These are phyloP conservation scores for Trichophaea hybrida DNA, from an alignment of 2,329 filamentous ascomycete species.

Conservation along the genomic window DNA sequence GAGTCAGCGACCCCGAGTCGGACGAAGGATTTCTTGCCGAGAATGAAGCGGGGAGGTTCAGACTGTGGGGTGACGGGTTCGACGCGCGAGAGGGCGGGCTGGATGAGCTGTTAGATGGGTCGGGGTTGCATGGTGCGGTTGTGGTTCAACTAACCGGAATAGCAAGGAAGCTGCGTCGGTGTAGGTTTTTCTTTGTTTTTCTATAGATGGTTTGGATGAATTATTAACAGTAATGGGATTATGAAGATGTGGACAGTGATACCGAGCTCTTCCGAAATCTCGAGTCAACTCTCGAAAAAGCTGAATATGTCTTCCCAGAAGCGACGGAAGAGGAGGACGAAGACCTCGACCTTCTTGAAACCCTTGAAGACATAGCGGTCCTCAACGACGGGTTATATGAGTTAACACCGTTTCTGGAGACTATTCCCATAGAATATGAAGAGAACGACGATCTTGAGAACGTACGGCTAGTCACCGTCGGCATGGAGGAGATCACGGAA, in stretches of 20 bases:
- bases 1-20: not conserved
- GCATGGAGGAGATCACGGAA: not conserved
- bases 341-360: not conserved
- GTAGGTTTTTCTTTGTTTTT: not conserved
- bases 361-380: not conserved
- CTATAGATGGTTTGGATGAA: not conserved
- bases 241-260: not conserved
- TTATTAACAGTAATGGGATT: not conserved
- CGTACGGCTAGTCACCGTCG: not conserved
- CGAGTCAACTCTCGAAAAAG: not conserved
- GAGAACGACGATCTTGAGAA: not conserved
- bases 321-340: not conserved
- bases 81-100: not conserved
- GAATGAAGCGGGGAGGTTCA: not conserved
- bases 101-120: not conserved
- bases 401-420: not conserved
- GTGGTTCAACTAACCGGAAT: not conserved
- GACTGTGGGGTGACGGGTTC: not conserved
- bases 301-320: not conserved
- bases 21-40: conserved; percentile 1
- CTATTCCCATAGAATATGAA: not conserved
- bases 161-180: not conserved
- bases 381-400: not conserved
- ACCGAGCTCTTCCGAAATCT: not conserved
- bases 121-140: not conserved